These are phyloP conservation scores for Thelephora aurantiotincta DNA, from an alignment of 768 basidiomycete species.

Conservation along the genomic window DNA sequence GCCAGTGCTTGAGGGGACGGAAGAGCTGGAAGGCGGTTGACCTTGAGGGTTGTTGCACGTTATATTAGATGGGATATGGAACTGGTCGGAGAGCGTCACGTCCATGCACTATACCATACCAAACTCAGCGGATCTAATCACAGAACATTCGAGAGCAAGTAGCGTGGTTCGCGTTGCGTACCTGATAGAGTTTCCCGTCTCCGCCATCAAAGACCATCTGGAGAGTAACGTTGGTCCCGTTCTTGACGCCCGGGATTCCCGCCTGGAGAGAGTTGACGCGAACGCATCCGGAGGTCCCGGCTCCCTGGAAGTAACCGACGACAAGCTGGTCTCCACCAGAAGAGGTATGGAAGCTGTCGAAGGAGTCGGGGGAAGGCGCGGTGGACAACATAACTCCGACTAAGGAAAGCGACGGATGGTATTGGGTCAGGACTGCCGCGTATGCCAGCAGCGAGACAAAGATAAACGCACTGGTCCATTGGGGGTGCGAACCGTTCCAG, in stretches of 20 bases:
- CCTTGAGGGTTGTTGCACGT: no score
- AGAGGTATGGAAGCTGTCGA: slow-evolving; percentile 43
- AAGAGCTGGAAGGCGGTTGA: no score
- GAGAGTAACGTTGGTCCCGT: slow-evolving; percentile 64
- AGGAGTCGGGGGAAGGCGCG: slow-evolving; percentile 42
- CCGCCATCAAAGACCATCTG: slow-evolving; percentile 57
- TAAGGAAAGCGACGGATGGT: slow-evolving; percentile 13
- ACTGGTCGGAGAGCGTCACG: slow-evolving; percentile 45
- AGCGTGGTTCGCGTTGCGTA: slow-evolving; percentile 11
- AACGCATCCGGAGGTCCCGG: slow-evolving; percentile 46
- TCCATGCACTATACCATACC: slow-evolving; percentile 52
- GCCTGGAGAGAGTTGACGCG: slow-evolving; percentile 43
- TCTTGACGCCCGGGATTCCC: slow-evolving; percentile 32
- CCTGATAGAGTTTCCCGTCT: slow-evolving; percentile 62
- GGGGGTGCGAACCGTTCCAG: slow-evolving; percentile 50
- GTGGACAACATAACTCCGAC: slow-evolving; percentile 45
- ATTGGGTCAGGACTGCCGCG: no score
- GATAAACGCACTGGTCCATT: slow-evolving; percentile 34
- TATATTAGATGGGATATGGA: slow-evolving; percentile 31
- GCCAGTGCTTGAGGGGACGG: background rate
- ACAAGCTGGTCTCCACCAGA: slow-evolving; percentile 20
- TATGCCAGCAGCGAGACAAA: background rate
- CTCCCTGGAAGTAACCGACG: slow-evolving; percentile 33
- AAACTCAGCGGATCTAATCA: background rate
- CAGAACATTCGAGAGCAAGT: background rate